Evolutionary conservation across 176 grass and related monocot genomes (phyloP).

Genomic region (Guadua angustifolia): DNA sequence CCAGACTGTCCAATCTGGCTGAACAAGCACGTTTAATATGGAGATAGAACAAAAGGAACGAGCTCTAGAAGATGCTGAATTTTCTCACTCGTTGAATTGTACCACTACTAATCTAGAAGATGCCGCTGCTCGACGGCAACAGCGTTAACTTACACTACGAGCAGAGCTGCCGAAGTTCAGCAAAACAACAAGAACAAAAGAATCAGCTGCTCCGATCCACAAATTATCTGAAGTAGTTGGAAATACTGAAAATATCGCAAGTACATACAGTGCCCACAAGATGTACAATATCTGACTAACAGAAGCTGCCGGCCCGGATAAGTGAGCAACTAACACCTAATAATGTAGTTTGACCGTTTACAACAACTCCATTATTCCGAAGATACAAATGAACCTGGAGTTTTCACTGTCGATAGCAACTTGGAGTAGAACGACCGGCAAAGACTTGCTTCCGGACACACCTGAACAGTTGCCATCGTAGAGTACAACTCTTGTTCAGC

Average conservation of each 20-base stretch:
- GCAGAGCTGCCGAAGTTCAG: background rate
- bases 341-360: background rate
- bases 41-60: background rate
- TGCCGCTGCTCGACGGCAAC: background rate
- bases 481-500: background rate
- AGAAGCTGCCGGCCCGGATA: background rate
- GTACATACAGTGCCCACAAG: background rate
- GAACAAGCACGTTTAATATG: background rate
- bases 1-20: background rate
- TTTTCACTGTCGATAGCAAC: constrained; percentile 31
- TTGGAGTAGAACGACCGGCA: constrained; percentile 36
- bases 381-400: constrained; percentile 26
- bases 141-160: background rate
- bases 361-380: background rate
- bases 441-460: constrained; percentile 7
- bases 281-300: background rate
- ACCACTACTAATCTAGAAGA: background rate
- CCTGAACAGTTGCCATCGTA: background rate
- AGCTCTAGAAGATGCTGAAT: background rate
- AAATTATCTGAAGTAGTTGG: background rate
- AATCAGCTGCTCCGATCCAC: background rate
- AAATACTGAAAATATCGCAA: constrained; percentile 2
- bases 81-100: background rate
- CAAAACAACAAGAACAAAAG: background rate
- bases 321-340: background rate